Percentiles rank a stretch among this genome's conserved stretches.
phyloP scores from a whole-genome alignment of 2,329 filamentous ascomycete genomes.

The Paraconiothyrium sp. region DNA sequence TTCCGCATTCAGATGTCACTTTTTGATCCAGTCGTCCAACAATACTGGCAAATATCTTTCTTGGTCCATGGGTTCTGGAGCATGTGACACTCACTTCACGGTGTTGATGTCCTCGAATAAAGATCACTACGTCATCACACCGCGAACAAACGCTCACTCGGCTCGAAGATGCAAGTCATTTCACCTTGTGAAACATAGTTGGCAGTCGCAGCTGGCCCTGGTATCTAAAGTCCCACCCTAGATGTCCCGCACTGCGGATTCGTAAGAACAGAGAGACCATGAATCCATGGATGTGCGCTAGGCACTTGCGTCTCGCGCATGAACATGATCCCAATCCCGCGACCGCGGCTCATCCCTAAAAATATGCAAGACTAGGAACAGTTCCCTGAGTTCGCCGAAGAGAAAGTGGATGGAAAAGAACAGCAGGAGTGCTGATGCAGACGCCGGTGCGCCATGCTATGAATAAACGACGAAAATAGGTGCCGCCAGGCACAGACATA shows the following conservation, averaged over 20 bases:
- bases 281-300: not conserved
- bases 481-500: not conserved
- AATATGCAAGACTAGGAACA: not conserved
- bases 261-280: not conserved
- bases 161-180: not conserved
- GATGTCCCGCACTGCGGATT: slow-evolving; percentile 12
- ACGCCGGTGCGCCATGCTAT: slow-evolving; percentile 19
- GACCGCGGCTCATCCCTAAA: not conserved
- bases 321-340: not conserved
- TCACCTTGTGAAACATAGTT: not conserved
- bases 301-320: slow-evolving; percentile 4
- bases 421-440: not conserved
- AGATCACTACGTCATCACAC: not conserved
- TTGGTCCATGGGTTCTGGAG: too few species aligned
- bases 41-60: too few species aligned
- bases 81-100: too few species aligned
- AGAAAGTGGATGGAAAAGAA: not conserved
- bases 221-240: slow-evolving; percentile 12
- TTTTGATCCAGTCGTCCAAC: too few species aligned
- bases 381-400: not conserved
- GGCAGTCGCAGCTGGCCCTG: not conserved
- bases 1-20: too few species aligned
- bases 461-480: not conserved
- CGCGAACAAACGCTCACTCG: too few species aligned
- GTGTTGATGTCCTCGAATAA: too few species aligned